Conservation (phyloP, 78 protist genomes). For the Bodo saltans region DNA sequence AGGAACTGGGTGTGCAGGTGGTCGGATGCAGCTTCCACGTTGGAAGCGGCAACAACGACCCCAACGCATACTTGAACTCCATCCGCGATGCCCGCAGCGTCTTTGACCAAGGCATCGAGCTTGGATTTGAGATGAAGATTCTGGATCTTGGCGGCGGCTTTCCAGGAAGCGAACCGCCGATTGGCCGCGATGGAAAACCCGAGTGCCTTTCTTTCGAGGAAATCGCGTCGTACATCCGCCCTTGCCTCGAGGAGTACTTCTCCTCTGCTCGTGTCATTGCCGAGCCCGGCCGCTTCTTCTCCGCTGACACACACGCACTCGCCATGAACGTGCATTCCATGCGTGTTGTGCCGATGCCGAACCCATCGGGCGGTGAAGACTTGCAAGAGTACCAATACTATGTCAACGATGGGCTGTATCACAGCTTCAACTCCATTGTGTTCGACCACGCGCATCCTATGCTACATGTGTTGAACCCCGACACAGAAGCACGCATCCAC, state of each 20-base stretch:
- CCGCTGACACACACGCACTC: constrained; percentile 56
- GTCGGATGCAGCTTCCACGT: constrained; percentile 82
- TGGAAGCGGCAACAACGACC: constrained; percentile 78
- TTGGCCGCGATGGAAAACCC: too few relatives aligned
- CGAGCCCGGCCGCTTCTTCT: constrained; percentile 94
- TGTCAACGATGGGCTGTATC: constrained; percentile 89
- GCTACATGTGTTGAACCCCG: constrained; percentile 16
- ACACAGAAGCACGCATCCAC: background rate
- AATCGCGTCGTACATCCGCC: constrained; percentile 54
- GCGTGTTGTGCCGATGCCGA: background rate
- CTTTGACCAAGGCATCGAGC: constrained; percentile 39
- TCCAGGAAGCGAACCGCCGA: constrained; percentile 70
- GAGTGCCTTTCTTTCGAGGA: constrained; percentile 47
- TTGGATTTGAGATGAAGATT: constrained; percentile 45
- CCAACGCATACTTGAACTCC: constrained; percentile 68
- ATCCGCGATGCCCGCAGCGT: constrained; percentile 51
- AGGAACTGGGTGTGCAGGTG: constrained; percentile 39
- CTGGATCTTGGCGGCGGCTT: constrained; percentile 97
- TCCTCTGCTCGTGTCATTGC: constrained; percentile 82
- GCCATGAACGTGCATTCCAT: constrained; percentile 70
- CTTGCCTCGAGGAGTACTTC: constrained; percentile 64
- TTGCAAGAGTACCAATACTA: constrained; percentile 41
- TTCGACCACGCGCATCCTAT: constrained; percentile 66
- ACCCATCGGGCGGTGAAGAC: background rate
- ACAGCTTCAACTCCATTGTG: constrained; percentile 86